Base-by-base conservation (phyloP, 805 yeast genomes). In the Candida ulmi region DNA sequence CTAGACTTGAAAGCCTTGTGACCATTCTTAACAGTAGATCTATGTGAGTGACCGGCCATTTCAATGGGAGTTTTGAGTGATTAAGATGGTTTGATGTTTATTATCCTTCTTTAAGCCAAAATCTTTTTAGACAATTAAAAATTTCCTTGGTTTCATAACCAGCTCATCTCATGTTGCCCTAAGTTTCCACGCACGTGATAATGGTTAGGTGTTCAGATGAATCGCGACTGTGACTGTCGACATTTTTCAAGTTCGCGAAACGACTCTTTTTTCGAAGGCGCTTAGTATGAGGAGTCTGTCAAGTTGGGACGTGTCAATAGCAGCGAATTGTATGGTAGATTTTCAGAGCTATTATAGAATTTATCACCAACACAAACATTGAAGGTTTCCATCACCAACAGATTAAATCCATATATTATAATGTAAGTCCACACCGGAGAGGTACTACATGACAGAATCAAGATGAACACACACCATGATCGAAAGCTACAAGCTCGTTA, bases 1-100 rank as follows among this genome's bases (percentile, higher is more conserved):
- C 81, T 84, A 3, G 95, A 77, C 60, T 93, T 95, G 72, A 88
- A 95, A 9, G 90, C 74, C 66, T 93, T 93, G 55, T 91, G 95
- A 35, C 80, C 80, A 56, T 80, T 81, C 62, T 88, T 91, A 33
- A 86, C 65, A 4, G 95, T 78, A 11, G 91, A 72, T 58, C 98
- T 76, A 60, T 93, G 98, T 8, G 88, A 76, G 60, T 82, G 84
- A 52, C 85, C 85, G 34, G 83, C 86, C 83, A 80, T 16, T 26
- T 26, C n/a, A 26, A 26, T 13, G 28, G 5, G 12, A 26, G 11
- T 13, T 13, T 5, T 5, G 12, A 8, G 11, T 26, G 11, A 6
- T 21, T 21, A 7, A 21, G 24, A 21, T 21, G 9, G 9, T 7
- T 9, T 26, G 5, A 12, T 26, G n/a, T 13, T 26, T 12, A 9